phyloP scores from a whole-genome alignment of 148 eudicot genomes.

The Chenopodium suecicum region DNA sequence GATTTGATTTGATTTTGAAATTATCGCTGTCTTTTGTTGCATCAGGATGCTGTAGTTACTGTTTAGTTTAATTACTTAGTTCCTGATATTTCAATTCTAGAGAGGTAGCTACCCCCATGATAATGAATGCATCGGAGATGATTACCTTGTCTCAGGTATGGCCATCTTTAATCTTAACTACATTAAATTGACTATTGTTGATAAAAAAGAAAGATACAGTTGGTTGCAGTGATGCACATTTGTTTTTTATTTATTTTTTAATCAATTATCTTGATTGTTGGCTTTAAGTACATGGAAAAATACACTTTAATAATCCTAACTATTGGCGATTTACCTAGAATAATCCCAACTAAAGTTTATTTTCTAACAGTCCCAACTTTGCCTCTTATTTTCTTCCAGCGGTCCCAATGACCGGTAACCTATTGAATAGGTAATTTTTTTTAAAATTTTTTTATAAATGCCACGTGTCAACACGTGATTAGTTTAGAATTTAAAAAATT shows the following conservation, averaged over 20 bases:
- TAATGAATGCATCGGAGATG: conserved; percentile 99
- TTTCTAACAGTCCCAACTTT: too few relatives aligned
- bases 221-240: not conserved
- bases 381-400: too few relatives aligned
- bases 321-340: too few relatives aligned
- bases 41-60: not conserved
- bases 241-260: not conserved
- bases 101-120: conserved; percentile 38
- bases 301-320: too few relatives aligned
- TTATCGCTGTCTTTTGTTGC: not conserved
- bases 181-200: conserved; percentile 92
- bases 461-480: too few relatives aligned
- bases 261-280: not conserved
- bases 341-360: too few relatives aligned
- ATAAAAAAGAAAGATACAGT: conserved; percentile 32
- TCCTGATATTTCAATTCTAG: not conserved
- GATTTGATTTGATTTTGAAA: conserved; percentile 3
- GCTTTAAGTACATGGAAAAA: not conserved
- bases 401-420: too few relatives aligned
- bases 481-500: too few relatives aligned
- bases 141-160: conserved; percentile 94
- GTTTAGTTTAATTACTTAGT: too few relatives aligned
- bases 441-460: too few relatives aligned
- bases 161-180: conserved; percentile 86
- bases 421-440: too few relatives aligned